Percentiles rank a stretch among this genome's conserved stretches.
Conservation (phyloP, 192 early-diverging fungal species). For the Rhizoclosmatium globosum region DNA sequence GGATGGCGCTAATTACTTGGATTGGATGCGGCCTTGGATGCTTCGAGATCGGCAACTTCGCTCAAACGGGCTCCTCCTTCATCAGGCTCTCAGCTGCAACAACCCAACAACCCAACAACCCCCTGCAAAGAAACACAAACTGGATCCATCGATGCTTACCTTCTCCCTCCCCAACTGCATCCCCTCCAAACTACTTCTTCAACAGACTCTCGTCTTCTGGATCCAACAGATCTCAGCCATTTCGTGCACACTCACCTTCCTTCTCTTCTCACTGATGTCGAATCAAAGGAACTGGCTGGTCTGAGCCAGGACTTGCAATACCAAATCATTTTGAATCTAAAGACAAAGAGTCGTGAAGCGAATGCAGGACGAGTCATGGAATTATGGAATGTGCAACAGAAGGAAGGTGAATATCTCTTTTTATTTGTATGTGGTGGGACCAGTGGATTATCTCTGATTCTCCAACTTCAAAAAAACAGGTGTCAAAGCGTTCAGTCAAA, state of each 20-base stretch:
- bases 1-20: background rate
- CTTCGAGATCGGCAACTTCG: background rate
- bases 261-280: conserved; percentile 35
- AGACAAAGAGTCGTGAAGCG: conserved; percentile 76
- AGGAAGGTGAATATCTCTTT: conserved; percentile 40
- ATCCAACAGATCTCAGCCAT: conserved; percentile 33
- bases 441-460: background rate
- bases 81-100: background rate
- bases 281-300: background rate
- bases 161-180: conserved; percentile 14
- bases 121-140: background rate
- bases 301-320: conserved; percentile 78
- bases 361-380: conserved; percentile 61
- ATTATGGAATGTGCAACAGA: conserved; percentile 59
- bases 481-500: conserved; percentile 73
- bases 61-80: background rate
- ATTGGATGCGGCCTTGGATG: background rate
- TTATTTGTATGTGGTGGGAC: background rate
- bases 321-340: conserved; percentile 91
- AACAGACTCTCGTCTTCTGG: conserved; percentile 27
- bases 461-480: conserved; percentile 72
- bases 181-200: conserved; percentile 18
- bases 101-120: background rate
- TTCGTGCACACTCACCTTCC: conserved; percentile 49
- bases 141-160: conserved; percentile 21